These are phyloP conservation scores for Cladosporium sp. DNA, from an alignment of 2,329 filamentous ascomycete species.

Conservation along the genomic window DNA sequence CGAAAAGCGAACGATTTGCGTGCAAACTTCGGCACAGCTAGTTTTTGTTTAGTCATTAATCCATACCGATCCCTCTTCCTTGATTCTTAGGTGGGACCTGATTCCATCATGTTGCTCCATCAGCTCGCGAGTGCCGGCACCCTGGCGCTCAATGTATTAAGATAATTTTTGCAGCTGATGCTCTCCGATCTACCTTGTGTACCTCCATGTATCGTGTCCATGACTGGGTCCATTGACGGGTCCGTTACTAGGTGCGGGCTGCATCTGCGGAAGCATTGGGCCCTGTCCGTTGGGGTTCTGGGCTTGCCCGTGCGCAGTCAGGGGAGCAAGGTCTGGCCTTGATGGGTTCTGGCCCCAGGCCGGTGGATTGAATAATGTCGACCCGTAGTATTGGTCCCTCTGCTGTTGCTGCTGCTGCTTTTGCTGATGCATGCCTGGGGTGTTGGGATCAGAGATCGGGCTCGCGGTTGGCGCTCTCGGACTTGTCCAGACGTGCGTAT, in stretches of 20 bases:
- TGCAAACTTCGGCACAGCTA: neutral
- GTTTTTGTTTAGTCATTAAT: neutral
- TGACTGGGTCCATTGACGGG: neutral
- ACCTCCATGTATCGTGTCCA: constrained; percentile 7
- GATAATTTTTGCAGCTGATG: neutral
- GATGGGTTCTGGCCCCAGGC: neutral
- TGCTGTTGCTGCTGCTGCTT: constrained; percentile 25
- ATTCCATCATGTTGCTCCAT: neutral
- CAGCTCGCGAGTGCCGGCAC: neutral
- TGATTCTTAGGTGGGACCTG: neutral
- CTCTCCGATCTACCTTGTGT: neutral
- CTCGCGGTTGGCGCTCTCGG: constrained; percentile 36
- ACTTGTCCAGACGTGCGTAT: constrained; percentile 26
- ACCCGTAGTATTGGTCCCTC: constrained; percentile 4
- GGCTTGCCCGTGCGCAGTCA: constrained; percentile 6
- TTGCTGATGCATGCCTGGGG: constrained; percentile 23
- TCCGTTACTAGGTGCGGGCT: constrained; percentile 9
- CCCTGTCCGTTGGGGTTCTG: constrained; percentile 15
- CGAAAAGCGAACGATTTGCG: neutral
- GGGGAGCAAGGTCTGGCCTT: constrained; percentile 11
- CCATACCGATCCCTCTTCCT: neutral
- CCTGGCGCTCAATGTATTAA: neutral
- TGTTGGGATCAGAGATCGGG: constrained; percentile 34
- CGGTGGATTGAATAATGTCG: neutral
- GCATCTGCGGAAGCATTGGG: constrained; percentile 35